Conservation (phyloP, 2,329 filamentous ascomycete species). For the Fusarium sp. region DNA sequence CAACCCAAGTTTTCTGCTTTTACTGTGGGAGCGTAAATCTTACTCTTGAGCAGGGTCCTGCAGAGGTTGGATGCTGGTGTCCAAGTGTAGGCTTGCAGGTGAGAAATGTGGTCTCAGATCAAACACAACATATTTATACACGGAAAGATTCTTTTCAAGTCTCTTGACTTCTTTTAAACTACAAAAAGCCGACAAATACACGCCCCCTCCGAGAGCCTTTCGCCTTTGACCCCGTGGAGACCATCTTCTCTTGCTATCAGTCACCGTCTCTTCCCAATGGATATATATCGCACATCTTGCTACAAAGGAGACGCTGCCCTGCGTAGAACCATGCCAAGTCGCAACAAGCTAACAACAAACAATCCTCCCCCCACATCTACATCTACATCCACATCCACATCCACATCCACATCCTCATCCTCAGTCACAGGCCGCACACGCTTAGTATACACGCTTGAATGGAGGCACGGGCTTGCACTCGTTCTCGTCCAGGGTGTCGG, state of each 20-base stretch:
- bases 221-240: conserved; percentile 14
- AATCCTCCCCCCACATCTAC: conserved; percentile 14
- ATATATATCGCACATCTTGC: conserved; percentile 47
- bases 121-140: not conserved
- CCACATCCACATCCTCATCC: conserved; percentile 6
- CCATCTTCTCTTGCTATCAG: conserved; percentile 31
- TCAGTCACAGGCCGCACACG: conserved; percentile 8
- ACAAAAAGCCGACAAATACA: conserved; percentile 42
- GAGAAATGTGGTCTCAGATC: too few species aligned
- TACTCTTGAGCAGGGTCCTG: too few species aligned
- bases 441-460: conserved; percentile 92
- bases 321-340: conserved; percentile 44
- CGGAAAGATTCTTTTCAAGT: conserved; percentile 28
- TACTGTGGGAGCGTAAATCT: too few species aligned
- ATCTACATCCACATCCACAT: conserved; percentile 19
- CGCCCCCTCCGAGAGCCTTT: conserved; percentile 24
- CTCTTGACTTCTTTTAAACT: conserved; percentile 37
- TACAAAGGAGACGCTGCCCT: conserved; percentile 46
- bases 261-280: conserved; percentile 29
- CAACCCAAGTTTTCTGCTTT: too few species aligned
- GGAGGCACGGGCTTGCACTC: conserved; percentile 97
- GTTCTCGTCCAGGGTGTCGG: conserved; percentile 87
- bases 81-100: too few species aligned
- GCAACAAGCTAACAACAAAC: conserved; percentile 43
- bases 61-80: too few species aligned